phyloP scores from a whole-genome alignment of 139 green algal species.

The Spirogloea muscicola region DNA sequence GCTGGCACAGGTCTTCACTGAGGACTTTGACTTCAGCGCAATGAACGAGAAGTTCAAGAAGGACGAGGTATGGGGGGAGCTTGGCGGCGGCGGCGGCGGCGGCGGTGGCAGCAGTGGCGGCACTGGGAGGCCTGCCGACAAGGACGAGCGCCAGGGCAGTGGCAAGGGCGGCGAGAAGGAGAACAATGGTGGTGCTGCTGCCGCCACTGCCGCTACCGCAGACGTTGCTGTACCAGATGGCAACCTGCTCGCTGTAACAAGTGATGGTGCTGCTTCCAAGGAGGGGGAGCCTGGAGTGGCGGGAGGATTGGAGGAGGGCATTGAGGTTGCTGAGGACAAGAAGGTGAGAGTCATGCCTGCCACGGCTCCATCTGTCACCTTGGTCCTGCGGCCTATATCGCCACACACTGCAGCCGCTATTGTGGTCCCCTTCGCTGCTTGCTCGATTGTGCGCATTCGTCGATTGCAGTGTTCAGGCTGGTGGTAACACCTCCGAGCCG shows the following conservation, averaged over 20 bases:
- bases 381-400: too few species aligned
- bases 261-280: neutral
- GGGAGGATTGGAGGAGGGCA: neutral
- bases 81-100: conserved; percentile 21
- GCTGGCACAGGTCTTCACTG: conserved; percentile 26
- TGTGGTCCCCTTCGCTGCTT: neutral
- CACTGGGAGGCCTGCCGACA: conserved; percentile 14
- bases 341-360: too few species aligned
- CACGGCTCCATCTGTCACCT: too few species aligned
- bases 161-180: too few species aligned
- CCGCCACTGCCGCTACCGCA: neutral
- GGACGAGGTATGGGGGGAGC: conserved; percentile 44
- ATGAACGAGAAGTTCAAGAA: conserved; percentile 57
- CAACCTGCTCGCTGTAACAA: neutral
- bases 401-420: neutral
- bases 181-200: neutral
- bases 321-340: neutral
- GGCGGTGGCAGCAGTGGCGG: neutral
- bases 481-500: neutral
- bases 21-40: conserved; percentile 53
- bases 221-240: neutral
- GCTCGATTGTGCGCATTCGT: neutral
- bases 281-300: neutral
- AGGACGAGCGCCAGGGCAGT: too few species aligned
- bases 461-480: neutral